These are phyloP conservation scores for Tulasnella sp. DNA, from an alignment of 768 basidiomycete genomes.

Conservation along the genomic window DNA sequence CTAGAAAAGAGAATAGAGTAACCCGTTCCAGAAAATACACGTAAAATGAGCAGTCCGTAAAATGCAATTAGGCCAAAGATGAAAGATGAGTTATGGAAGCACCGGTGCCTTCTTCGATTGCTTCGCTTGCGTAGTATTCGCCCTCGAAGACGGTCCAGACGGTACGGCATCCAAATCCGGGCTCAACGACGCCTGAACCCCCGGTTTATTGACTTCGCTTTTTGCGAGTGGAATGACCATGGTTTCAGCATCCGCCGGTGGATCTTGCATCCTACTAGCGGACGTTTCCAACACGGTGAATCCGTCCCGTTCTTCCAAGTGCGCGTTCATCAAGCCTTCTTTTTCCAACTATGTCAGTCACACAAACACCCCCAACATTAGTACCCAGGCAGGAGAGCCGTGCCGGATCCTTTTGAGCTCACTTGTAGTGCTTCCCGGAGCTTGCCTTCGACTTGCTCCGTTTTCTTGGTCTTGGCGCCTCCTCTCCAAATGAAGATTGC, in stretches of 20 bases:
- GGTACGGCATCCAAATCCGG: constrained; percentile 9
- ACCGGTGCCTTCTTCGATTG: not conserved
- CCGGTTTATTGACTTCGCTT: not conserved
- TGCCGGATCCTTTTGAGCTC: not conserved
- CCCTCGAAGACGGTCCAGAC: not conserved
- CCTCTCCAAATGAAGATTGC: constrained; percentile 70
- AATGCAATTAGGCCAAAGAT: not conserved
- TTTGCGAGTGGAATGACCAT: constrained; percentile 9
- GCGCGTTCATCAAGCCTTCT: constrained; percentile 16
- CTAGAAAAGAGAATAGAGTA: no score
- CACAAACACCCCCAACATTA: no score
- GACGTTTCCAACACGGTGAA: constrained; percentile 2
- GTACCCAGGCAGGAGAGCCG: not conserved
- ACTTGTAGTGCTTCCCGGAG: constrained; percentile 42
- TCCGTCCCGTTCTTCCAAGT: constrained; percentile 7
- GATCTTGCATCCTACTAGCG: not conserved
- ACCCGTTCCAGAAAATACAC: no score
- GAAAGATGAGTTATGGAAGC: not conserved
- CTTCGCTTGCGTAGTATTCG: constrained; percentile 1
- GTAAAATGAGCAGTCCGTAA: no score
- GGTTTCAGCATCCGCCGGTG: constrained; percentile 6
- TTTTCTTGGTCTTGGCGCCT: constrained; percentile 58
- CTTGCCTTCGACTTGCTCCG: constrained; percentile 53
- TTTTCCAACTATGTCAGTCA: constrained; percentile 18
- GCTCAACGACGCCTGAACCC: not conserved